Base-by-base conservation (phyloP, 129 eudicot genomes). In the Apium graveolens region DNA sequence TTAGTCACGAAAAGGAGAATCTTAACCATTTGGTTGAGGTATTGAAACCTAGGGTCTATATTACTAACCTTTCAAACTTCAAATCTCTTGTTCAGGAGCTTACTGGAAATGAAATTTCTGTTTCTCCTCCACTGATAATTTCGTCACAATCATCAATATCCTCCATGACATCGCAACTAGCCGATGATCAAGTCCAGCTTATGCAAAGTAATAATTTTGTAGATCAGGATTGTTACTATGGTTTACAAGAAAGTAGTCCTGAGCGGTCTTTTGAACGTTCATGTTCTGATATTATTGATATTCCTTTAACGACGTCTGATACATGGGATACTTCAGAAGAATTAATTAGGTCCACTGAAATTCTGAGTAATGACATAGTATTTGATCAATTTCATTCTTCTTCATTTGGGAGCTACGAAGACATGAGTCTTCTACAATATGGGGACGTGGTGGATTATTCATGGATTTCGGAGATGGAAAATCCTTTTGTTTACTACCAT, bases 11-110 rank as follows among this genome's bases (percentile, higher is more conserved):
- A 20, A 84, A 70, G 41, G 79, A 73, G 32, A 44, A 80, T 26
- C 79, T 70, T 13, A 84, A 43, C 8, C 9, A 45, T 46, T 73
- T 83, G 76, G 48, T 82, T 51, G 79, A 77, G 79, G 75, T 48
- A 31, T 48, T 82, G 73, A 77, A 75, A 57, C 92, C 96, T 57
- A 84, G 76, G 57, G 92, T 90, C n/a, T 90, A 86, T 83, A 90
- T 90, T 80, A 90, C 90, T 46, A 70, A 84, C 81, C 73, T 87
- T 62, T 88, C 90, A 53, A 79, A 66, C 80, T 90, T 90, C 89
- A 88, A 88, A 76, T 75, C 73, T 35, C 92, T 90, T 51, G 96
- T 90, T 74, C 96, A 90, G 77, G 66, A 90, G 51, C 89, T 84
- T 38, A 90, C 96, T 4, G 96, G 92, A 21, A 84, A 86, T 73